Base-by-base conservation (phyloP, 805 yeast species). In the Lipomyces sp. region DNA sequence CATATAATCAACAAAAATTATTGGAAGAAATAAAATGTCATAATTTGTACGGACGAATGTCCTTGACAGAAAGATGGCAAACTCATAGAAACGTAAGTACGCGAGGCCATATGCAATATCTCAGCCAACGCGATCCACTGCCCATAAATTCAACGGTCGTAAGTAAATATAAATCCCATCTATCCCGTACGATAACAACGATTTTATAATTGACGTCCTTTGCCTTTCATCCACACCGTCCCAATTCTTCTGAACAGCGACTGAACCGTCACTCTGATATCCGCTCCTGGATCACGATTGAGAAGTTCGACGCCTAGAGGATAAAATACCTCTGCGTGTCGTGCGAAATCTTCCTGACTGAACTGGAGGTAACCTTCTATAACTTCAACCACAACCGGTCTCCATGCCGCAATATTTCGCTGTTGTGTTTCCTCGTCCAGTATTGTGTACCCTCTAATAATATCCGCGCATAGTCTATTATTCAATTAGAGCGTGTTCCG, bases 321-420 rank as follows among this genome's bases (percentile, higher is more conserved):
- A 63, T 77, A 77, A 39, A 77, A 72, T 39, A 63, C 70, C 42
- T 64, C 71, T 5, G 73, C 71, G 35, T 74, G 75, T 39, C 69
- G 68, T n/a, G 68, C 70, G 62, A 78, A 77, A 57, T 78, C 77
- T 0, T 80, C 85, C 60, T 87, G 90, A 72, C 89, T 90, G 71
- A 95, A 83, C 74, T 87, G 90, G 57, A 86, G 85, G 73, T 88
- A 89, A 2, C 97, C 97, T 75, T 90, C 92, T 69, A 89, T 80
- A 32, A 95, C 89, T 75, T 90, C 97, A 42, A 90, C 89, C 51
- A 94, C 92, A 24, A 95, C 98, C 0, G 98, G 98, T 73, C 90
- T 84, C 96, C 98, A 89, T 2, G 96, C 88, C 18, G 85, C 82
- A 55, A 94, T 86, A 76, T 90, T 90, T 74, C 96, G 85, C 60